Evolutionary conservation across 345 rosid genomes (phyloP).

Genomic region (Citropsis articulata): DNA sequence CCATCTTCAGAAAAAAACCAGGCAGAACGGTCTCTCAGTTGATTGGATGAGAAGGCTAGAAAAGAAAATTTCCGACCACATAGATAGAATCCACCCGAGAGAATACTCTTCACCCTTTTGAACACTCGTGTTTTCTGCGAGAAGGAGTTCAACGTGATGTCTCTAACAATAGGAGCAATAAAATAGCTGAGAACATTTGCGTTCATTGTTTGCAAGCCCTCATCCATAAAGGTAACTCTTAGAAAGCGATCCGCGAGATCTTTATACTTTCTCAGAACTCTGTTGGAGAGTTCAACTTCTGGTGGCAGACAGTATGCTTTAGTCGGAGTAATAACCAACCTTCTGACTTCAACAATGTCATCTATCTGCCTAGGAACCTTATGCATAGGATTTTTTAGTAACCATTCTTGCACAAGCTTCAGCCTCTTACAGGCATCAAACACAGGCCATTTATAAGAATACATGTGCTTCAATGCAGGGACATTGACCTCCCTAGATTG

Average conservation of each 20-base stretch:
- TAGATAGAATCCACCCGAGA: conserved; percentile 66
- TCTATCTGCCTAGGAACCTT: conserved; percentile 39
- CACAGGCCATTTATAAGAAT: conserved; percentile 53
- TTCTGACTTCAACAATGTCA: conserved; percentile 62
- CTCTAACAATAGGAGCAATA: conserved; percentile 66
- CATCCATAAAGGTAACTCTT: conserved; percentile 90
- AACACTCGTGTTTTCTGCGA: conserved; percentile 69
- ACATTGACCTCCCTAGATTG: conserved; percentile 58
- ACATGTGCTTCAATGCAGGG: conserved; percentile 71
- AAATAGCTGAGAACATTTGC: conserved; percentile 54
- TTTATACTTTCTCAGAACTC: conserved; percentile 71
- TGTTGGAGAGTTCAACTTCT: conserved; percentile 90
- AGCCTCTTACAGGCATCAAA: conserved; percentile 61
- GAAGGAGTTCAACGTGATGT: conserved; percentile 42
- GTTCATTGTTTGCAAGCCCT: conserved; percentile 75
- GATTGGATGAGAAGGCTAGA: conserved; percentile 90
- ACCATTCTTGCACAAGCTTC: conserved; percentile 63
- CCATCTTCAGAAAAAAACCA: conserved; percentile 92
- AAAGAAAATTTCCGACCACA: conserved; percentile 82
- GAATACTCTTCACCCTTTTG: conserved; percentile 60
- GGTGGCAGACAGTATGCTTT: conserved; percentile 86
- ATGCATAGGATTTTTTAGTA: conserved; percentile 52
- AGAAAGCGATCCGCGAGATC: conserved; percentile 67
- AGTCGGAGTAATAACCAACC: conserved; percentile 78
- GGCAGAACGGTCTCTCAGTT: conserved; percentile 84